Base-by-base conservation (phyloP, 345 rosid species). In the Salix brachista region DNA sequence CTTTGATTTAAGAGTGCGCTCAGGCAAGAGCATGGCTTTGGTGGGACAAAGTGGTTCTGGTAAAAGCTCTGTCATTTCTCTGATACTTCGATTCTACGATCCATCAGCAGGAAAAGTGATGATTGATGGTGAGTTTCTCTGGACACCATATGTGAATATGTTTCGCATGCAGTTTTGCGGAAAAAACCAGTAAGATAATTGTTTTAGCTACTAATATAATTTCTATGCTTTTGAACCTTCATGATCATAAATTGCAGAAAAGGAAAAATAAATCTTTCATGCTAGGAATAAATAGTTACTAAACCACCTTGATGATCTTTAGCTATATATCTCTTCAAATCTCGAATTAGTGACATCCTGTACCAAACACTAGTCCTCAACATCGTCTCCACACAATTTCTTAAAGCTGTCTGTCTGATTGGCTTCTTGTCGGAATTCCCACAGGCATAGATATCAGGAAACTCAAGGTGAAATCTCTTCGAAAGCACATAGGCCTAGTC, bases 1-100 rank as follows among this genome's bases (percentile, higher is more conserved):
- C 78, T 90, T 96, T 8, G 82, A 92, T 86, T 86, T 96, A 10
- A 84, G 71, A 78, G 95, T 92, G 44, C 88, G 74, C 18, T 52
- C 92, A 1, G 98, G 97, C 41, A 88, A 89, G 83, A 93, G 89
- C 84, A 88, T 96, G 89, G 98, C 99, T 19, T 83, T 96, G 21
- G 97, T 96, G 12, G 98, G 99, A 61, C 98, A 94, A 70, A 96
- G 98, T 77, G 99, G 99, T 1, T 96, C 97, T 1, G 99, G 99
- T 7, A 96, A 96, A 89, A 93, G 97, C 83, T 87, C 98, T 0
- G 95, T 96, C 70, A 85, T 96, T 75, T 77, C 97, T 36, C 95
- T 96, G 65, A 87, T 94, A 54, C 97, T 94, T 52, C 90, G 97
- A 66, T 96, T 94, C 84, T 96, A 96, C 54, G 98, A 94, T 67